phyloP scores from a whole-genome alignment of 768 basidiomycete species.

The Auriscalpium orientale region DNA sequence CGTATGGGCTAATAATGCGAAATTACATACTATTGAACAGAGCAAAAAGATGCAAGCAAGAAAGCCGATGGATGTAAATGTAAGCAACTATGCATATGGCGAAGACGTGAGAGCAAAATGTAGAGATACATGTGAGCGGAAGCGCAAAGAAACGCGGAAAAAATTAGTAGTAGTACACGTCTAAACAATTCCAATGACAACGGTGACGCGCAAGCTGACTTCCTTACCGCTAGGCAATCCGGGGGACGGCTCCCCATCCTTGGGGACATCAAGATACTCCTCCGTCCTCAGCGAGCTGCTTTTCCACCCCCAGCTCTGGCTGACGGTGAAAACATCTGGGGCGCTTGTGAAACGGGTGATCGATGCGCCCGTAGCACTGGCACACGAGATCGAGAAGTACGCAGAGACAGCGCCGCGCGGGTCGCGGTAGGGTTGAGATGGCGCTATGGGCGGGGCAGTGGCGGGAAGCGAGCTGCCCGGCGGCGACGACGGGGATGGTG shows the following conservation, averaged over 20 bases:
- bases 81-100: background rate
- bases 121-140: background rate
- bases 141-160: too few relatives aligned
- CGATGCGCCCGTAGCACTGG: conserved; percentile 72
- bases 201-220: conserved; percentile 69
- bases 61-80: background rate
- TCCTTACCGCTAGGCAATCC: conserved; percentile 23
- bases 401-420: conserved; percentile 63
- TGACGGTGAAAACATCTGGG: conserved; percentile 77
- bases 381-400: conserved; percentile 79
- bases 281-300: conserved; percentile 45
- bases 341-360: conserved; percentile 79
- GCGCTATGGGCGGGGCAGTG: conserved; percentile 38
- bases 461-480: conserved; percentile 26
- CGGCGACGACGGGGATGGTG: conserved; percentile 11
- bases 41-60: background rate
- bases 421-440: conserved; percentile 69
- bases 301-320: conserved; percentile 96
- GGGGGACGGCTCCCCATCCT: conserved; percentile 5
- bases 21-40: background rate
- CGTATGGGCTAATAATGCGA: too few relatives aligned
- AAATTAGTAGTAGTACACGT: too few relatives aligned
- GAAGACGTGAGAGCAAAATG: background rate
- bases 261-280: conserved; percentile 30
- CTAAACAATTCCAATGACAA: conserved; percentile 38